Percentiles rank a stretch among this genome's conserved stretches.
Conservation (phyloP, 2,329 filamentous ascomycete genomes). For the Cladosporium velox region DNA sequence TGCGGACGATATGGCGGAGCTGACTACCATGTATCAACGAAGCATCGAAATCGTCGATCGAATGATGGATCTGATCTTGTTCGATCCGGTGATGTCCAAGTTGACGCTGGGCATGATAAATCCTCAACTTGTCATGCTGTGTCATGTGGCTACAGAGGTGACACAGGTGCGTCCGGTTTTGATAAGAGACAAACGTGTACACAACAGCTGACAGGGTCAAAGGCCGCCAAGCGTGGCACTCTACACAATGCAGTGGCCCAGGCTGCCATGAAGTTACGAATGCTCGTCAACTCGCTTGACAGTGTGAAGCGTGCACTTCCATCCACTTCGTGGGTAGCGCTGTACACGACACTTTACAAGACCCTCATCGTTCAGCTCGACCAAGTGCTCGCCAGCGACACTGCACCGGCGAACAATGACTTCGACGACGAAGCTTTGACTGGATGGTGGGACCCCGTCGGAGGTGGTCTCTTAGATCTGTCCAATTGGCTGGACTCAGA, state of each 20-base stretch:
- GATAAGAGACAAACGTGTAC: not conserved
- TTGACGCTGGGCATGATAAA: slow-evolving; percentile 12
- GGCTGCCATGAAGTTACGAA: slow-evolving; percentile 9
- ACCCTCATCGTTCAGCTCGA: slow-evolving; percentile 11
- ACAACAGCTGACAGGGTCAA: not conserved
- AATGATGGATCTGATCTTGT: slow-evolving; percentile 14
- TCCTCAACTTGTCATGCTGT: slow-evolving; percentile 16
- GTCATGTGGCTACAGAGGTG: slow-evolving; percentile 14
- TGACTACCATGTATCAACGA: slow-evolving; percentile 12
- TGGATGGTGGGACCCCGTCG: slow-evolving; percentile 16
- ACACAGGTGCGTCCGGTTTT: not conserved
- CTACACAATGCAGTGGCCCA: not conserved
- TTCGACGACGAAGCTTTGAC: slow-evolving; percentile 5
- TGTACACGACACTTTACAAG: slow-evolving; percentile 16
- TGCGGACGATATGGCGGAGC: not conserved
- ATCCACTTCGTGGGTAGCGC: slow-evolving; percentile 10
- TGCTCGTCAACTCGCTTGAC: slow-evolving; percentile 9
- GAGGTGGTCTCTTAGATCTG: slow-evolving; percentile 7
- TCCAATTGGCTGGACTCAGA: slow-evolving; percentile 17
- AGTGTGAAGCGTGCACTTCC: slow-evolving; percentile 10
- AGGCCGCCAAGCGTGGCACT: slow-evolving; percentile 13
- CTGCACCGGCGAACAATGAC: not conserved
- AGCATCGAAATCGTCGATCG: slow-evolving; percentile 9
- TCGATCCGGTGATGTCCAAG: slow-evolving; percentile 2
- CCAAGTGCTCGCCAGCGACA: slow-evolving; percentile 7